These are phyloP conservation scores for Collybia mongolica DNA, from an alignment of 768 basidiomycete species.

Conservation along the genomic window DNA sequence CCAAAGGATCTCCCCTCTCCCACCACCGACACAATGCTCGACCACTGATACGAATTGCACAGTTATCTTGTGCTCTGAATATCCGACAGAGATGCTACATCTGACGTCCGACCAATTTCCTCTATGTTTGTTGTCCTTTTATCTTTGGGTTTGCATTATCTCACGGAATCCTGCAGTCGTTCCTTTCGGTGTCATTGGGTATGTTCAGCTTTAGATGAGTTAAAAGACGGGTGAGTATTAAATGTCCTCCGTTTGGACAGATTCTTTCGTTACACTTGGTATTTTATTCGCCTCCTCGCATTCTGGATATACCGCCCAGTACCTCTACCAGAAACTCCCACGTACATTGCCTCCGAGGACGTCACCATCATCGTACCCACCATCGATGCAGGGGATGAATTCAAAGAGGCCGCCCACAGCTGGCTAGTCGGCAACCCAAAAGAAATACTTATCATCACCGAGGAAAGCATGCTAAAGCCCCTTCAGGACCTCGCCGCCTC, in stretches of 20 bases:
- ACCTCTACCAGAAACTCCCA: conserved; percentile 85
- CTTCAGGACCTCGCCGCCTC: conserved; percentile 85
- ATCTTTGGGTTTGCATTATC: conserved; percentile 4
- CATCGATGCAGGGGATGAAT: conserved; percentile 94
- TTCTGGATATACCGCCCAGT: conserved; percentile 79
- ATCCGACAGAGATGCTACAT: conserved; percentile 62
- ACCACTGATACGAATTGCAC: no score
- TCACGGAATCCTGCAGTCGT: conserved; percentile 54
- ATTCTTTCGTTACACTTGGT: conserved; percentile 95
- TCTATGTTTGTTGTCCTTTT: conserved; percentile 64
- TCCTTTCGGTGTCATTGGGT: conserved; percentile 89
- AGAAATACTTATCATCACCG: conserved; percentile 67
- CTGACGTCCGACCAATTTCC: conserved; percentile 90
- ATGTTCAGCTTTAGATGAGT: conserved; percentile 17
- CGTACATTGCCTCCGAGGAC: conserved; percentile 89
- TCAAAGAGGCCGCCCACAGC: conserved; percentile 88
- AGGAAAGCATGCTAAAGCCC: conserved; percentile 90
- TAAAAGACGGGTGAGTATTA: conserved; percentile 7
- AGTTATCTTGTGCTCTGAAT: no score
- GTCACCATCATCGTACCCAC: conserved; percentile 96
- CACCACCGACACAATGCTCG: no score
- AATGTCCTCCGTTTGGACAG: conserved; percentile 31
- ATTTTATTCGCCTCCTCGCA: conserved; percentile 78
- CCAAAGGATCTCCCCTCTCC: no score
- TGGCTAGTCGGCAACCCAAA: conserved; percentile 95